These are phyloP conservation scores for Forsythia suspensa DNA, from an alignment of 257 asterid genomes.

Conservation along the genomic window DNA sequence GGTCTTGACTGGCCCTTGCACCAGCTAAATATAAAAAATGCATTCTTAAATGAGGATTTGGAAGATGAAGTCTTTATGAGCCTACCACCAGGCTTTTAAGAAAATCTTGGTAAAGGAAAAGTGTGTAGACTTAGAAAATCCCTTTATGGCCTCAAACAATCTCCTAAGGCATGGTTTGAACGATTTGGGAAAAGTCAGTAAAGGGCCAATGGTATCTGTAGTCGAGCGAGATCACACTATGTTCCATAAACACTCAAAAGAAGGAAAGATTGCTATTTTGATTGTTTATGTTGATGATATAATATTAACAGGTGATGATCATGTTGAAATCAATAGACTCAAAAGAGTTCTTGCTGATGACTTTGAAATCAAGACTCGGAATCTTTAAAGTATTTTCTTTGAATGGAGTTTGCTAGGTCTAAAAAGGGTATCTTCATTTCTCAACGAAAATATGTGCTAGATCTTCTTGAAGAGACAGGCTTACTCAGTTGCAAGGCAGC, in stretches of 20 bases:
- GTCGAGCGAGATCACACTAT: background rate
- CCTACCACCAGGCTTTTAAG: too few species aligned
- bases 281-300: background rate
- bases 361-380: background rate
- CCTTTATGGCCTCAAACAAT: background rate
- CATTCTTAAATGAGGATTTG: too few species aligned
- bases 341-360: too few species aligned
- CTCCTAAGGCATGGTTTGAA: background rate
- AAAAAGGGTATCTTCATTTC: background rate
- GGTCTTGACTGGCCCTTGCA: background rate
- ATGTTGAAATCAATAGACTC: background rate
- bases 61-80: too few species aligned
- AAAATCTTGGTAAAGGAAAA: too few species aligned
- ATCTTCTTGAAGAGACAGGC: too few species aligned
- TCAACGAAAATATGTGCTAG: too few species aligned
- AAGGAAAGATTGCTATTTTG: background rate
- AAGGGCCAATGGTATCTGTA: background rate
- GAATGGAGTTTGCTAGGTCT: background rate
- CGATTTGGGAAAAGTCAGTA: background rate
- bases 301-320: background rate
- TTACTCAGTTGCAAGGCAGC: too few species aligned
- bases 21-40: background rate
- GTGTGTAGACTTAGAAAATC: background rate
- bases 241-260: background rate
- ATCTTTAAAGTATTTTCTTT: background rate